Percentiles rank a stretch among this genome's conserved stretches.
Conservation (phyloP, 306 rosid species). For the Cicer bijugum region DNA sequence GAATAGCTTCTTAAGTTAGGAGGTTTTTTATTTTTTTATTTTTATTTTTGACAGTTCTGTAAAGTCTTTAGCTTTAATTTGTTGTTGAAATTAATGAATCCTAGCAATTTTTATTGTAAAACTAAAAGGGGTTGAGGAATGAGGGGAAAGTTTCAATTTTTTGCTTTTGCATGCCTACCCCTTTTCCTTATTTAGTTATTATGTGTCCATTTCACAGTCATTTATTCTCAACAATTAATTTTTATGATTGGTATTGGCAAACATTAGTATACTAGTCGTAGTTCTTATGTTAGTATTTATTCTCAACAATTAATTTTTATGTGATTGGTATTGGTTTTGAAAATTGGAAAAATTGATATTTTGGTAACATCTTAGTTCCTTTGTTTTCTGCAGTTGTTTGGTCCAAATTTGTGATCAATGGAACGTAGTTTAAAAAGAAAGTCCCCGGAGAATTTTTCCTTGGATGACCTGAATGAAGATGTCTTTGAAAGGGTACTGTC, state of each 20-base stretch:
- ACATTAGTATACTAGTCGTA: no score
- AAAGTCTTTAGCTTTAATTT: conserved; percentile 23
- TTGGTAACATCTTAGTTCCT: conserved; percentile 33
- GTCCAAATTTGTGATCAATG: conserved; percentile 50
- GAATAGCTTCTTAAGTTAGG: not conserved
- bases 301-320: not conserved
- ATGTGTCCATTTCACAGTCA: conserved; percentile 5
- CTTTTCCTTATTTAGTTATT: conserved; percentile 6
- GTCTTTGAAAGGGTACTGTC: conserved; percentile 84
- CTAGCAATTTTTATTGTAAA: conserved; percentile 25
- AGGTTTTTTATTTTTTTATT: not conserved
- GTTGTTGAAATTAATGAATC: conserved; percentile 6
- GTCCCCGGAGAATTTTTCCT: conserved; percentile 55
- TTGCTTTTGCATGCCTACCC: conserved; percentile 37
- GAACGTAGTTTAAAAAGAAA: conserved; percentile 75
- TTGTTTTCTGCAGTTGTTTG: conserved; percentile 53
- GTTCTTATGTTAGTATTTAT: no score
- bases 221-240: conserved; percentile 13
- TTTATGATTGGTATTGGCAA: not conserved
- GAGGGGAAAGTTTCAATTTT: conserved; percentile 36
- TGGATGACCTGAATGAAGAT: conserved; percentile 89
- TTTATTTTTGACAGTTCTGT: not conserved
- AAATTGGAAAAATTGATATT: not conserved
- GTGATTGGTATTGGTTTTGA: not conserved
- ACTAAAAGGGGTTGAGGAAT: conserved; percentile 2